A percentile compares a stretch with the other conserved stretches of the same genome.
Conservation (phyloP, 345 rosid species). For the Citrus trifoliata region DNA sequence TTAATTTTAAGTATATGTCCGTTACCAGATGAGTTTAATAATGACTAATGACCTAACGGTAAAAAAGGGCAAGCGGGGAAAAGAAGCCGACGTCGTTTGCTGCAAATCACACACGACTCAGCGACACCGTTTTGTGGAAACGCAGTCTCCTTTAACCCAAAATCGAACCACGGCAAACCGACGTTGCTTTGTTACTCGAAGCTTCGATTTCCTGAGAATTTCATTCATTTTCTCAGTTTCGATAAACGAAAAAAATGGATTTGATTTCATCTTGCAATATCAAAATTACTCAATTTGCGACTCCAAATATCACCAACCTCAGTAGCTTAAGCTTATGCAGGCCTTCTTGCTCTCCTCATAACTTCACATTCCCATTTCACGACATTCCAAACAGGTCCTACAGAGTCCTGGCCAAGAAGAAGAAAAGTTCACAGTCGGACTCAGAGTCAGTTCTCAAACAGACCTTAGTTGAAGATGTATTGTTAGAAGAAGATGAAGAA, state of each 20-base stretch:
- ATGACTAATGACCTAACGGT: too few species aligned
- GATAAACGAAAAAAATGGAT: slow-evolving; percentile 27
- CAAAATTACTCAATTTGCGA: slow-evolving; percentile 1
- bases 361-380: slow-evolving; percentile 23
- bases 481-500: slow-evolving; percentile 40
- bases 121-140: neutral
- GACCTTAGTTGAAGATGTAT: slow-evolving; percentile 38
- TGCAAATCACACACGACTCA: neutral
- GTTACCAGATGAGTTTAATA: neutral
- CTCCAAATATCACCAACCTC: neutral
- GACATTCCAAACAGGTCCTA: slow-evolving; percentile 14
- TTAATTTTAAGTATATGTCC: too few species aligned
- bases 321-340: slow-evolving; percentile 17
- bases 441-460: slow-evolving; percentile 39
- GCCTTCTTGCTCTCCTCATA: slow-evolving; percentile 9
- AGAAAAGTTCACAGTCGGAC: slow-evolving; percentile 31
- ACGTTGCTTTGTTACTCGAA: neutral
- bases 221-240: neutral
- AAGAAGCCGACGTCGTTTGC: neutral
- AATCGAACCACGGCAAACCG: neutral
- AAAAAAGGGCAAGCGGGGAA: neutral
- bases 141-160: neutral
- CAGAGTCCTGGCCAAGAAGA: slow-evolving; percentile 47
- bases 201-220: neutral
- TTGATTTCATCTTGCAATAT: slow-evolving; percentile 22